phyloP scores from a whole-genome alignment of 73 alveolate species.

The Tetrahymena malaccensis region DNA sequence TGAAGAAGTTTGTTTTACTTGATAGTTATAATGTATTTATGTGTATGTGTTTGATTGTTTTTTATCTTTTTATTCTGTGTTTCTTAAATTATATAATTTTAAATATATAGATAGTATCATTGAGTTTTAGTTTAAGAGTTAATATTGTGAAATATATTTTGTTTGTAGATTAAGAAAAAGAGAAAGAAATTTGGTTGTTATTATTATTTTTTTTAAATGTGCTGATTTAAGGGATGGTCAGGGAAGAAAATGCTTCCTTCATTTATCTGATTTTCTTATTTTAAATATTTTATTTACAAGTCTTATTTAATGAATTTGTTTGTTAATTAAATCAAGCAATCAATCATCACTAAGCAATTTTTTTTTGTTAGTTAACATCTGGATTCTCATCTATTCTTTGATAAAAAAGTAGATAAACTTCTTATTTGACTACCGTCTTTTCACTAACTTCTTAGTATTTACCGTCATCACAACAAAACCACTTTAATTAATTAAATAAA shows the following conservation, averaged over 20 bases:
- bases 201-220: too few species aligned
- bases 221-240: too few species aligned
- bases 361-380: neutral
- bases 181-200: neutral
- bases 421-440: neutral
- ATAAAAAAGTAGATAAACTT: neutral
- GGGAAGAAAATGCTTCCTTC: too few species aligned
- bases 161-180: neutral
- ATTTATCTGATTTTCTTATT: too few species aligned
- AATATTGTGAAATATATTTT: too few species aligned
- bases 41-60: too few species aligned
- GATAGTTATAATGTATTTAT: too few species aligned
- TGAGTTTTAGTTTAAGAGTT: neutral
- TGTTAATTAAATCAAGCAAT: neutral
- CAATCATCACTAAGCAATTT: neutral
- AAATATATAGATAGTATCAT: neutral
- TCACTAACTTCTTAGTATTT: neutral
- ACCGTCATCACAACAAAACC: neutral
- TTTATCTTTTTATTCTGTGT: too few species aligned
- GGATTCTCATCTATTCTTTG: neutral
- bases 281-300: neutral
- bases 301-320: neutral
- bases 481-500: neutral
- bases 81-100: too few species aligned
- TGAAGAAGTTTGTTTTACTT: neutral